phyloP scores from a whole-genome alignment of 1,139 yeast species.

The Protomyces inouyei region DNA sequence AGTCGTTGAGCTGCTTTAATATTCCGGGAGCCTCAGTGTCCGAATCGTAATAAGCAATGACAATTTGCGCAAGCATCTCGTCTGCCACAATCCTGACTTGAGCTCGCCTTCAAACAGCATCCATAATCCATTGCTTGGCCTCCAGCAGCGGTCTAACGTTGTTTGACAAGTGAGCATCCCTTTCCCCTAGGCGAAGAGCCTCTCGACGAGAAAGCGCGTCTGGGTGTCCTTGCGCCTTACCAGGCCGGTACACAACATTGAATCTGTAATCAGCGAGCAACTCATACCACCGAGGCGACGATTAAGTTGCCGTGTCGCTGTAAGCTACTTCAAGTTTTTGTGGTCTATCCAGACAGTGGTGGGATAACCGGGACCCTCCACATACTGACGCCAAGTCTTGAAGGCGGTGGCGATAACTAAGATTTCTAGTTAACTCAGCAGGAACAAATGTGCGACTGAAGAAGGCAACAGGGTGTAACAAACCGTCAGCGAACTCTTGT shows the following conservation, averaged over 20 bases:
- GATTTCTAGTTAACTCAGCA: constrained; percentile 22
- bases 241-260: background rate
- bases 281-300: constrained; percentile 9
- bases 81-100: no score
- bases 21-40: no score
- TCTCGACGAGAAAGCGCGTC: background rate
- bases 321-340: background rate
- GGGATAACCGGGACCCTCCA: background rate
- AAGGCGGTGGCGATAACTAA: background rate
- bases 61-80: no score
- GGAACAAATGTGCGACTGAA: background rate
- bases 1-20: no score
- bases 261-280: background rate
- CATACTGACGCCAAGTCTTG: constrained; percentile 1
- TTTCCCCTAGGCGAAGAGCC: no score
- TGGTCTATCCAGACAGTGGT: constrained; percentile 1
- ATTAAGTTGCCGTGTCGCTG: background rate
- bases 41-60: no score
- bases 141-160: no score
- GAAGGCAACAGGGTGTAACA: constrained; percentile 6
- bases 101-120: no score
- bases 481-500: background rate
- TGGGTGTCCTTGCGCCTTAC: background rate
- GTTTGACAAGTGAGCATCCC: no score
- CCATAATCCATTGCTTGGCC: no score